Evolutionary conservation across 306 rosid species (phyloP), one percentile per base, ranked within the genome.

Genomic region (Sechiopsis laciniata): DNA sequence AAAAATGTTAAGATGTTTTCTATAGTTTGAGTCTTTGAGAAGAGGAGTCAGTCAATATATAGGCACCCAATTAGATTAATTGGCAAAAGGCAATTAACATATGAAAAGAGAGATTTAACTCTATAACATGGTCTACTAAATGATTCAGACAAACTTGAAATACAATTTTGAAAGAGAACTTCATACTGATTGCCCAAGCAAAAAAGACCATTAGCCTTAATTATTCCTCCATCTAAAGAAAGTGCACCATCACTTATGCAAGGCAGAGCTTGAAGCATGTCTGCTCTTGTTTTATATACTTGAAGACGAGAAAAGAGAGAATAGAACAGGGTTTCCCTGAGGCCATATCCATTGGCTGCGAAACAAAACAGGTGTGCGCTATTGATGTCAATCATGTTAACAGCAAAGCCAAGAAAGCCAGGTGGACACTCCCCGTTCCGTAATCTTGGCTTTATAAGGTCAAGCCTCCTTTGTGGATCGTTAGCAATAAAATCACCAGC

Each of bases 221-320:
- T 86, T 86, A 94, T 84, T 54, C 99, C 97, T 50, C 97, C 99
- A 76, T 94, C 97, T 77, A 94, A 84, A 75, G 99, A 94, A 76
- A 91, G 21, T 21, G 97, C 96, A 79, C 97, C 99, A 55, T 87
- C 88, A 63, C 26, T 75, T 68, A 94, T 89, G 83, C 87, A 94
- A 45, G 92, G 85, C 72, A 87, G 87, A 83, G 96, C 92, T 73
- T 16, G 76, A 53, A 87, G 81, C 97, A 94, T 94, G 55, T 90
- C 92, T 0, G 59, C 62, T 76, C 96, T 82, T 76, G 91, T 89
- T 80, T 70, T 84, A 78, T 88, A 91, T 53, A 91, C 72, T 84
- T 91, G 94, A 17, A 94, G 80, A 62, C 82, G 78, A 81, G 95
- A 86, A 72, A 92, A 82, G 58, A 92, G 90, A 76, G 78, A 62